phyloP scores from a whole-genome alignment of 2,329 filamentous ascomycete genomes.

The Xylariaceae sp. region DNA sequence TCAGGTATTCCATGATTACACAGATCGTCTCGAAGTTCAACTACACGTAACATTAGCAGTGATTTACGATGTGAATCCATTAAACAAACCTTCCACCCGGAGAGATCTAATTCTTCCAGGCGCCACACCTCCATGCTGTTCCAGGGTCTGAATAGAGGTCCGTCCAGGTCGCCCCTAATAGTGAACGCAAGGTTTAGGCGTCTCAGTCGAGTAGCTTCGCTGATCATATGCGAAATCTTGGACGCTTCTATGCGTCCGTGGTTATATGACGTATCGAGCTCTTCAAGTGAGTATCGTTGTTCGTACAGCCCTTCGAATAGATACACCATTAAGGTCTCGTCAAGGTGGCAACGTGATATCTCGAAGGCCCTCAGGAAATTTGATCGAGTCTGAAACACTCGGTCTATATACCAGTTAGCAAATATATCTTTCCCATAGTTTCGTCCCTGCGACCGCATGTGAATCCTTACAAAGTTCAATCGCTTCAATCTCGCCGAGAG shows the following conservation, averaged over 20 bases:
- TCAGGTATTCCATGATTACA: constrained; percentile 44
- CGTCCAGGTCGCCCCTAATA: constrained; percentile 42
- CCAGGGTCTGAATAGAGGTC: constrained; percentile 43
- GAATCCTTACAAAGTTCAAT: constrained; percentile 42
- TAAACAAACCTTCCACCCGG: constrained; percentile 45
- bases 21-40: constrained; percentile 46
- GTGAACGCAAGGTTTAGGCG: constrained; percentile 48
- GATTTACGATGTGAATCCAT: not conserved
- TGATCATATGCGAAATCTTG: constrained; percentile 41
- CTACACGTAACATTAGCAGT: constrained; percentile 28
- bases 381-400: constrained; percentile 29
- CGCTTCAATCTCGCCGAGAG: constrained; percentile 42
- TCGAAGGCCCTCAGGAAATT: constrained; percentile 45
- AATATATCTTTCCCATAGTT: not conserved
- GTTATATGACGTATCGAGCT: constrained; percentile 50
- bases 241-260: constrained; percentile 46
- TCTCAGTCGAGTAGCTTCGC: constrained; percentile 40
- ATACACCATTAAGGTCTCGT: constrained; percentile 43
- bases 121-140: constrained; percentile 38
- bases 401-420: constrained; percentile 20
- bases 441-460: no score
- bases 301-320: constrained; percentile 45
- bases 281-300: constrained; percentile 42
- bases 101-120: constrained; percentile 51
- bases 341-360: constrained; percentile 47